These are phyloP conservation scores for Hemileia vastatrix DNA, from an alignment of 1,284 basidiomycete genomes.

Conservation along the genomic window DNA sequence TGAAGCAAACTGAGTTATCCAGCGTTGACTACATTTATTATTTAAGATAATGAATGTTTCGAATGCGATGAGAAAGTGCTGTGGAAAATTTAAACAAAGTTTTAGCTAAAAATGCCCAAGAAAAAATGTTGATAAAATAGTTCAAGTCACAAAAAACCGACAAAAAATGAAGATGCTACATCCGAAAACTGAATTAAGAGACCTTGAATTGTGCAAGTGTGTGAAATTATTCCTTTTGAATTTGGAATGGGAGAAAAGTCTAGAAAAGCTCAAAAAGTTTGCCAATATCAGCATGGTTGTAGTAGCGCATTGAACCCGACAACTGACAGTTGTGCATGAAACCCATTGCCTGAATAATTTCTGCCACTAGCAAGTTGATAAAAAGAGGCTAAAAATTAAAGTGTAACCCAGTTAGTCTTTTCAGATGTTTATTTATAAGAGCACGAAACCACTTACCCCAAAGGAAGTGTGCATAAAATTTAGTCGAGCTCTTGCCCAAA, in stretches of 20 bases:
- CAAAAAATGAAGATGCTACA: slow-evolving; percentile 10
- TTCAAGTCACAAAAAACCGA: neutral
- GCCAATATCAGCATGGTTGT: neutral
- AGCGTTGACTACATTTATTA: neutral
- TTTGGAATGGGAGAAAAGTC: neutral
- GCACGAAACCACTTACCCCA: neutral
- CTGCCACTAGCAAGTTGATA: slow-evolving; percentile 7
- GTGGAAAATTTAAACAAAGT: neutral
- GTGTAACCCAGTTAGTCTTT: neutral
- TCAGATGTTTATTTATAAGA: neutral
- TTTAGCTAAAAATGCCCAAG: too few species aligned
- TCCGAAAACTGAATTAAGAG: slow-evolving; percentile 10
- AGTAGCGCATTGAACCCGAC: neutral
- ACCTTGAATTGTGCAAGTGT: slow-evolving; percentile 10
- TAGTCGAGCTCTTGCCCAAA: slow-evolving; percentile 6
- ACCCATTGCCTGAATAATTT: slow-evolving; percentile 8
- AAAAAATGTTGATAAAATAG: too few species aligned
- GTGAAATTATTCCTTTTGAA: too few species aligned
- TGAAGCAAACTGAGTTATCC: neutral
- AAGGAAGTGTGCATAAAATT: slow-evolving; percentile 14
- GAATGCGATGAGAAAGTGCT: slow-evolving; percentile 12
- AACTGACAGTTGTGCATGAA: slow-evolving; percentile 18
- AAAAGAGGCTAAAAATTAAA: slow-evolving; percentile 1
- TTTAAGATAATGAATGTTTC: slow-evolving; percentile 13
- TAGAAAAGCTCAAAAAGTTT: neutral